phyloP scores from a whole-genome alignment of 192 early-diverging fungal species.

The Dissophora ornata region DNA sequence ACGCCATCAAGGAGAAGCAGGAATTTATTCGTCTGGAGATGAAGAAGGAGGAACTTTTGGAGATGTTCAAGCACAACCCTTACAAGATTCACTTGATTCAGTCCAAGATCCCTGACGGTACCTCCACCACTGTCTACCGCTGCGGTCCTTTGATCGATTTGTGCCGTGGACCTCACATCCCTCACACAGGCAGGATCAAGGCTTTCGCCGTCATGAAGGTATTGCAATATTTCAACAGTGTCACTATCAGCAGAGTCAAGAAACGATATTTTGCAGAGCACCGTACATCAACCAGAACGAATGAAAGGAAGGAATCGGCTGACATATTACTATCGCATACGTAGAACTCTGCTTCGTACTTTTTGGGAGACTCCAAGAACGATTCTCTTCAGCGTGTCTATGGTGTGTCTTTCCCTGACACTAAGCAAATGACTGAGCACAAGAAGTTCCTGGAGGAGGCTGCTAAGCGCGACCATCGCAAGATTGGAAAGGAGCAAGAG shows the following conservation, averaged over 20 bases:
- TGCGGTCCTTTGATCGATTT: slow-evolving; percentile 98
- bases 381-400: slow-evolving; percentile 99
- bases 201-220: slow-evolving; percentile 91
- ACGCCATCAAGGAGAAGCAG: slow-evolving; percentile 95
- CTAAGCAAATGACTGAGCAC: slow-evolving; percentile 96
- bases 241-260: not conserved
- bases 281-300: not conserved
- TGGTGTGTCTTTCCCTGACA: slow-evolving; percentile 99
- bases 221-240: not conserved
- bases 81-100: slow-evolving; percentile 98
- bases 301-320: slow-evolving; percentile 5
- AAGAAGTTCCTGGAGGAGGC: slow-evolving; percentile 97
- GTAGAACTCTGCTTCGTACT: slow-evolving; percentile 97
- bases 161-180: slow-evolving; percentile 95
- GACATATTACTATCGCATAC: not conserved
- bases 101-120: slow-evolving; percentile 90
- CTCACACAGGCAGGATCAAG: slow-evolving; percentile 94
- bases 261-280: not conserved
- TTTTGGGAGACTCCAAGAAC: slow-evolving; percentile 96
- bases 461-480: slow-evolving; percentile 95
- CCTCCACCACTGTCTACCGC: slow-evolving; percentile 97
- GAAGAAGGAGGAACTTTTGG: slow-evolving; percentile 89
- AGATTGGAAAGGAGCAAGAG: slow-evolving; percentile 97
- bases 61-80: slow-evolving; percentile 99
- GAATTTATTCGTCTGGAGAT: slow-evolving; percentile 90